phyloP scores from a whole-genome alignment of 371 early-diverging fungal genomes.

The Apophysomyces trapeziformis region DNA sequence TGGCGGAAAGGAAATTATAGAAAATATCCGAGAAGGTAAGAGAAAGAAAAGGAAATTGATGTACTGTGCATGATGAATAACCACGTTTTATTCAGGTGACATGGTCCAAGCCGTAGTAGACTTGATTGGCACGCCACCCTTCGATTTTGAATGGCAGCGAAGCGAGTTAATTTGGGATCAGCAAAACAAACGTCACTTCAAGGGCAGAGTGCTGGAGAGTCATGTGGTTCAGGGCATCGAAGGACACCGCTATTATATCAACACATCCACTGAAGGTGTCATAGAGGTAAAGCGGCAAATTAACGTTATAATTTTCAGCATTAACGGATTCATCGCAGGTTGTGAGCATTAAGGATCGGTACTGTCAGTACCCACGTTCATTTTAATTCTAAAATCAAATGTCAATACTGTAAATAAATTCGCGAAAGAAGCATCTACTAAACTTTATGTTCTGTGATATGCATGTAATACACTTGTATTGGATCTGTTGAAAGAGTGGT shows the following conservation, averaged over 20 bases:
- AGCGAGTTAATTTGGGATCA: slow-evolving; percentile 49
- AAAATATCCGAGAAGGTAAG: slow-evolving; percentile 55
- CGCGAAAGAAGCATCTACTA: too few species aligned
- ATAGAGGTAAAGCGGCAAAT: slow-evolving; percentile 41
- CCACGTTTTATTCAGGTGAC: slow-evolving; percentile 35
- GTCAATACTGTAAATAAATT: too few species aligned
- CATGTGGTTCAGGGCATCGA: slow-evolving; percentile 47
- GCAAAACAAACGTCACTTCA: slow-evolving; percentile 39
- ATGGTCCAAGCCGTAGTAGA: slow-evolving; percentile 56
- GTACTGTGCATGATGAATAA: neutral
- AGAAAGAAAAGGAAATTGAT: neutral
- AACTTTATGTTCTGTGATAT: too few species aligned
- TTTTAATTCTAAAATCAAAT: slow-evolving; percentile 5
- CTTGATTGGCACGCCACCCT: slow-evolving; percentile 55
- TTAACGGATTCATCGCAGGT: slow-evolving; percentile 25
- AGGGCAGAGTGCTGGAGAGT: slow-evolving; percentile 51
- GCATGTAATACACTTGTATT: too few species aligned
- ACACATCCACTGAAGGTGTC: slow-evolving; percentile 53
- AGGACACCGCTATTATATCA: slow-evolving; percentile 46
- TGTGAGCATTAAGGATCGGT: slow-evolving; percentile 47
- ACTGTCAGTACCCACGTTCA: slow-evolving; percentile 47
- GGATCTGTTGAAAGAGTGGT: too few species aligned
- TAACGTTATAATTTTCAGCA: neutral
- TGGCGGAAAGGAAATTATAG: slow-evolving; percentile 53
- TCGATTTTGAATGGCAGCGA: slow-evolving; percentile 59